Evolutionary conservation across 495 filamentous ascomycete species (phyloP), one percentile per base, ranked within the genome.

Genomic region (Neurospora sp.): DNA sequence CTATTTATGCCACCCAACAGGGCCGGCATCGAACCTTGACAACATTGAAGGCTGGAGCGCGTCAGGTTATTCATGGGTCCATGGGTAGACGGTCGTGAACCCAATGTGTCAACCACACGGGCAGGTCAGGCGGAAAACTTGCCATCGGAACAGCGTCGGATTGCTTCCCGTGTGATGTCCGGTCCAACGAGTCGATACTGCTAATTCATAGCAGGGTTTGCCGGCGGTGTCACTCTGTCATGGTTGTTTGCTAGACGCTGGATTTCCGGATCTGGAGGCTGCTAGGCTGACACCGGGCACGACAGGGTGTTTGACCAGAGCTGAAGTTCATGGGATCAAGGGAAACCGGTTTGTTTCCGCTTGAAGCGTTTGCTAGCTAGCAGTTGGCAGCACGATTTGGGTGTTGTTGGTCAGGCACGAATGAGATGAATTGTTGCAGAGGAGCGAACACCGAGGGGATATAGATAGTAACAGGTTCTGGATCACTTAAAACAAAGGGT

Each of bases 401-500:
- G 5, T 28, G 48, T 1, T 59, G 48, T 59, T 59, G 11, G 48
- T 28, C 24, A 59, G 48, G 5, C 19, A 21, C 4, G 4, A 0
- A 24, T 11, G 2, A 21, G 48, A 28, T 54, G 48, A 54, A 54
- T 15, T 28, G 39, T 40, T 40, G 11, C 2, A 54, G 10, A 54
- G 21, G 11, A 54, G 17, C 10, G 0, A 42, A 5, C 9, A 45
- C 8, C 19, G 3, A 54, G 45, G 45, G 4, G 21, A 24, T 11
- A 0, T 3, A 3, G 0, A 28, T 54, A 59, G 0, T 1, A 59
- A 11, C 21, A 28, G 40, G 11, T 59, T 28, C 21, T 59, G 48
- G 11, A 15, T 48, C 1, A 0, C n/a, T 0, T 0, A 10, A 28
- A 7, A 5, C 2, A 28, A 24, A 4, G 4, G 4, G 2, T 28